These are phyloP conservation scores for Penicillium odoratum DNA, from an alignment of 495 filamentous ascomycete genomes.

Conservation along the genomic window DNA sequence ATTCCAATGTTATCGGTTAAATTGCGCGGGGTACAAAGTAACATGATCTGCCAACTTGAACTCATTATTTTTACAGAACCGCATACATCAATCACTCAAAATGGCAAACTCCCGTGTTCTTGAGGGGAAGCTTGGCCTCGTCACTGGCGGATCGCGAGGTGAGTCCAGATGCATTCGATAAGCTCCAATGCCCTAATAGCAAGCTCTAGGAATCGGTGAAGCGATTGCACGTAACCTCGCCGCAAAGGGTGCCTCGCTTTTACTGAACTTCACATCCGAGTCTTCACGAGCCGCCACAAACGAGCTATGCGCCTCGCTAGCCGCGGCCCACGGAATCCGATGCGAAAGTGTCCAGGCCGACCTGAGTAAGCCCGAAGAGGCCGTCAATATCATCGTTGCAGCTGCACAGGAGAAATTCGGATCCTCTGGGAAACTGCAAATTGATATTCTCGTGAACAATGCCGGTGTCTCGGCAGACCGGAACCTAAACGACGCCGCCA, in stretches of 20 bases:
- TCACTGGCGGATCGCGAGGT: constrained; percentile 79
- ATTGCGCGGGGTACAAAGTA: constrained; percentile 15
- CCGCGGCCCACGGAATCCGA: constrained; percentile 40
- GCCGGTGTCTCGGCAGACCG: constrained; percentile 68
- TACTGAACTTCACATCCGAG: constrained; percentile 72
- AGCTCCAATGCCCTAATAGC: constrained; percentile 3
- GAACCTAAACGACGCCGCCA: constrained; percentile 55
- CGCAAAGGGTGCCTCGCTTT: constrained; percentile 65
- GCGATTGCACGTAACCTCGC: constrained; percentile 81
- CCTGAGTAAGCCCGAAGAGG: constrained; percentile 47
- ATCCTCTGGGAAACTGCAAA: constrained; percentile 56
- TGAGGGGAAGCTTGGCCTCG: constrained; percentile 71
- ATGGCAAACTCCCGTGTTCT: constrained; percentile 34
- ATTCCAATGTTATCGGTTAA: constrained; percentile 22
- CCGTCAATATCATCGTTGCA: constrained; percentile 28
- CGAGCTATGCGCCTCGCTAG: constrained; percentile 44
- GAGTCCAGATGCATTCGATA: neutral
- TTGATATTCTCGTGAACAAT: constrained; percentile 91
- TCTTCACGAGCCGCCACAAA: constrained; percentile 44
- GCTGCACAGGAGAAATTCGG: constrained; percentile 53
- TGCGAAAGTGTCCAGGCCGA: constrained; percentile 59
- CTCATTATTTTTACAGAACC: neutral
- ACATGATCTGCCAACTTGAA: neutral
- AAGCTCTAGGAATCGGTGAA: constrained; percentile 71
- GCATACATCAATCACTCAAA: constrained; percentile 5